phyloP scores from a whole-genome alignment of 306 rosid species.

The Glycine tomentella region DNA sequence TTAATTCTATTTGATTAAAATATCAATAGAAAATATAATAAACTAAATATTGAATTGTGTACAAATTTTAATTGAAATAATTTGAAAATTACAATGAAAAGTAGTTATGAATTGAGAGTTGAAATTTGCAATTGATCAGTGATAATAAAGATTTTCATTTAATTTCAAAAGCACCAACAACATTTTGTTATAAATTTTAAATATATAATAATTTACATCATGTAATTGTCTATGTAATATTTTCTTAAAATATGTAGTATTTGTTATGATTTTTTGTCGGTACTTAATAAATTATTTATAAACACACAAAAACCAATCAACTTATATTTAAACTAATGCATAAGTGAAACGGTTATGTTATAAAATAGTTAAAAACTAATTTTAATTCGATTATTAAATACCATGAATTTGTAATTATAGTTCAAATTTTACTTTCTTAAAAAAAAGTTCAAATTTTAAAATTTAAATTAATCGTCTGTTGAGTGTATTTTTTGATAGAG shows the following conservation, averaged over 20 bases:
- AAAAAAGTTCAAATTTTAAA: not conserved
- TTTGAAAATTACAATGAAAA: not conserved
- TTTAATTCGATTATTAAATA: slow-evolving; percentile 3
- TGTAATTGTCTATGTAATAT: not conserved
- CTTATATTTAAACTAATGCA: not conserved
- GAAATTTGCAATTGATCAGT: not conserved
- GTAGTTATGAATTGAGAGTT: not conserved
- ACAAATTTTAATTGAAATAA: not conserved
- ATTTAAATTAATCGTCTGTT: not conserved
- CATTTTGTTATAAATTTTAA: not conserved
- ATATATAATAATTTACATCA: not conserved
- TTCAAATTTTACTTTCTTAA: not conserved
- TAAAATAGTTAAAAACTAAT: not conserved
- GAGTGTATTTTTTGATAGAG: not conserved
- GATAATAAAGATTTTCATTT: not conserved
- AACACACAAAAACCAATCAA: not conserved
- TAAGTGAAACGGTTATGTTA: not conserved
- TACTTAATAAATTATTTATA: not conserved
- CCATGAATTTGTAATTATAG: not conserved
- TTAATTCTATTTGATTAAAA: not conserved
- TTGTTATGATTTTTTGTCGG: not conserved
- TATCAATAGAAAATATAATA: not conserved
- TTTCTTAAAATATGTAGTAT: not conserved
- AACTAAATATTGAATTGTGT: not conserved
- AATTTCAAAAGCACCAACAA: not conserved